These are phyloP conservation scores for Pelargonium fulgidum DNA, from an alignment of 441 rosid genomes.

Conservation along the genomic window DNA sequence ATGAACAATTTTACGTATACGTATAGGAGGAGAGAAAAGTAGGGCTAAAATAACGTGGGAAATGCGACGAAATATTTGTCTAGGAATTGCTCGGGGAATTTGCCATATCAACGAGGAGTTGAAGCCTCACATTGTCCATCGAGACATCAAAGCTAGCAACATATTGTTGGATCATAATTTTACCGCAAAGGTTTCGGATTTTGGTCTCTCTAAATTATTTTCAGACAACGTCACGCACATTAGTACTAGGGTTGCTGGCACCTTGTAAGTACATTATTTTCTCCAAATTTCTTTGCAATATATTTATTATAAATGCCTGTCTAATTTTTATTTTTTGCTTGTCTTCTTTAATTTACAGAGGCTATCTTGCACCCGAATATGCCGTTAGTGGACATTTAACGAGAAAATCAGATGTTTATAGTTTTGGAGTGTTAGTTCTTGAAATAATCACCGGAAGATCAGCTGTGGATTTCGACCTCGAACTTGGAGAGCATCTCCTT, in stretches of 20 bases:
- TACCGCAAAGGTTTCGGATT: constrained; percentile 30
- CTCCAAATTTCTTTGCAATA: neutral
- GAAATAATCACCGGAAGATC: constrained; percentile 29
- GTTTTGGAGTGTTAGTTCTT: constrained; percentile 28
- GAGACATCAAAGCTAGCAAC: constrained; percentile 32
- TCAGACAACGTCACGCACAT: constrained; percentile 26
- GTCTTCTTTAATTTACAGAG: constrained; percentile 14
- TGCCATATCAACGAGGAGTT: constrained; percentile 29
- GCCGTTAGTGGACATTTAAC: constrained; percentile 25
- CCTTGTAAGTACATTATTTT: constrained; percentile 29
- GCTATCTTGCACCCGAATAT: constrained; percentile 29
- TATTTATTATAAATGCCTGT: neutral
- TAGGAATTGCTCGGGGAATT: constrained; percentile 25
- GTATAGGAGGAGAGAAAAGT: constrained; percentile 21
- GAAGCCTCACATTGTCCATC: constrained; percentile 25
- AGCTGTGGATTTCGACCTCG: constrained; percentile 19
- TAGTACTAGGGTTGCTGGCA: constrained; percentile 43
- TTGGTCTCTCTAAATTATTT: constrained; percentile 30
- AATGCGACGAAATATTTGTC: constrained; percentile 17
- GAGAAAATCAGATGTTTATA: constrained; percentile 28
- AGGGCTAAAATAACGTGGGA: constrained; percentile 31
- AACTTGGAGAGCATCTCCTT: constrained; percentile 35
- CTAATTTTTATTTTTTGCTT: neutral
- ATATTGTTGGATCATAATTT: constrained; percentile 28
- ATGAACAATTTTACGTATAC: no score